Percentiles rank a stretch among this genome's conserved stretches.
These are phyloP conservation scores for Ceriops decandra DNA, from an alignment of 345 rosid species.

Conservation along the genomic window DNA sequence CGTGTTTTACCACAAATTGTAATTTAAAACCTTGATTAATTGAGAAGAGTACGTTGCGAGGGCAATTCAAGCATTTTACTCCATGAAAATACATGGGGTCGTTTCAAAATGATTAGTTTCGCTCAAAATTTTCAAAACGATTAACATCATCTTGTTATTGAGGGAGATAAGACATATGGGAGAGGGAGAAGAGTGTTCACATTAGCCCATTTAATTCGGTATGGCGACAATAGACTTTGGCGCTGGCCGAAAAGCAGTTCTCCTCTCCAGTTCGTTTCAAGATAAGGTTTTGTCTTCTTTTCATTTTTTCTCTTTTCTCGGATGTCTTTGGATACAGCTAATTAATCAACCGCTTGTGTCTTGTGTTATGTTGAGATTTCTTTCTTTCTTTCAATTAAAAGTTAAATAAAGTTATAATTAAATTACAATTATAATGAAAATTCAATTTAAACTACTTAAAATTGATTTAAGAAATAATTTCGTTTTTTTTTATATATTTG, in stretches of 20 bases:
- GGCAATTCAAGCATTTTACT: no score
- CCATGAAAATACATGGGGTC: no score
- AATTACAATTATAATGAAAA: no score
- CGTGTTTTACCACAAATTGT: no score
- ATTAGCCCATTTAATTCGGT: constrained; percentile 21
- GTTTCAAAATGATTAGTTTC: background rate
- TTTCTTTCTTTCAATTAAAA: no score
- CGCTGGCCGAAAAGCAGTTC: constrained; percentile 31
- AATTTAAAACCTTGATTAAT: no score
- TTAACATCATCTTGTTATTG: background rate
- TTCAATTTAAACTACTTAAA: no score
- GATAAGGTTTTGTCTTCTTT: constrained; percentile 5
- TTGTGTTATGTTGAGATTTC: no score
- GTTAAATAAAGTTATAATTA: no score
- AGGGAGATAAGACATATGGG: background rate
- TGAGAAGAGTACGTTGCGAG: no score
- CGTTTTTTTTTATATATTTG: no score
- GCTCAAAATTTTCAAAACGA: background rate
- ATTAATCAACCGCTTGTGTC: background rate
- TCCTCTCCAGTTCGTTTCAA: constrained; percentile 21
- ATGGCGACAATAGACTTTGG: constrained; percentile 38
- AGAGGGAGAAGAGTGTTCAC: background rate
- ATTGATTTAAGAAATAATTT: no score
- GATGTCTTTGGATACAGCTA: background rate
- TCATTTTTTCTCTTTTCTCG: background rate